Conservation (phyloP, 176 grass and related monocot species). For the Raddia guianensis region DNA sequence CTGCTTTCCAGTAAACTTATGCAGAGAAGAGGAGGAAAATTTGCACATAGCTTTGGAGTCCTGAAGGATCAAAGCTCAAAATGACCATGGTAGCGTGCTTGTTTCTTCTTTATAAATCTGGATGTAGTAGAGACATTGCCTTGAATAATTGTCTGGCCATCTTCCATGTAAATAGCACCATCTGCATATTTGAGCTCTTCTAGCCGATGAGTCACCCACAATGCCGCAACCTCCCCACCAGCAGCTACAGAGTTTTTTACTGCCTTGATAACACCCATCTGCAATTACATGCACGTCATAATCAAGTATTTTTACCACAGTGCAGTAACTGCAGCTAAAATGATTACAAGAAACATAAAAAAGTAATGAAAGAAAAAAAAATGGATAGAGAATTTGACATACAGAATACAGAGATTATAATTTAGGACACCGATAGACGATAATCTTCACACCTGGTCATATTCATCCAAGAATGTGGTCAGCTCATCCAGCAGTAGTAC, state of each 20-base stretch:
- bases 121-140: slow-evolving; percentile 60
- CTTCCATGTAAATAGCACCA: slow-evolving; percentile 97
- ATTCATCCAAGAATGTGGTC: slow-evolving; percentile 95
- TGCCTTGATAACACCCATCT: slow-evolving; percentile 86
- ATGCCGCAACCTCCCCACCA: slow-evolving; percentile 66
- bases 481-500: slow-evolving; percentile 84
- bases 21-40: slow-evolving; percentile 2
- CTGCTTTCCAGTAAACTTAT: neutral
- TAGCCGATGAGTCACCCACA: slow-evolving; percentile 97
- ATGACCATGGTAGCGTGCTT: slow-evolving; percentile 60
- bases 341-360: neutral
- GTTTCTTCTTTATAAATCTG: slow-evolving; percentile 79
- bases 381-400: neutral
- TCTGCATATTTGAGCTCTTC: slow-evolving; percentile 95
- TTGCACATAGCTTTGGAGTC: neutral
- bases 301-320: neutral
- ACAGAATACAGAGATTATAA: slow-evolving; percentile 8
- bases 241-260: slow-evolving; percentile 78
- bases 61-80: slow-evolving; percentile 53
- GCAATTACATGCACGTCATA: slow-evolving; percentile 15
- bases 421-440: neutral
- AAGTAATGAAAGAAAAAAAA: neutral
- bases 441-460: slow-evolving; percentile 70
- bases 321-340: neutral
- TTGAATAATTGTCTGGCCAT: slow-evolving; percentile 72